Percentiles rank a stretch among this genome's conserved stretches.
phyloP scores from a whole-genome alignment of 306 rosid genomes.

The Echinosophora koreensis region DNA sequence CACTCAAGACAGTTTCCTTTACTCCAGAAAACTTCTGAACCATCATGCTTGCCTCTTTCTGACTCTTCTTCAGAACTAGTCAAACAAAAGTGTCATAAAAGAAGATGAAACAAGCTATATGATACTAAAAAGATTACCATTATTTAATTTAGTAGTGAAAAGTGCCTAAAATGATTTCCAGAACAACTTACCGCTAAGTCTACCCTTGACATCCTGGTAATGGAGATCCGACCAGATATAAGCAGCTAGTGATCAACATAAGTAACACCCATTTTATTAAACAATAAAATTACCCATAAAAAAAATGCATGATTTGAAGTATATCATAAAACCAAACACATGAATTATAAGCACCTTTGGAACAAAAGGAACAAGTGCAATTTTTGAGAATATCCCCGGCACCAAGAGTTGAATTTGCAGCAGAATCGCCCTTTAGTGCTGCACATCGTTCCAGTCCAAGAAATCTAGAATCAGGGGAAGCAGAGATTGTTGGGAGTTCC shows the following conservation, averaged over 20 bases:
- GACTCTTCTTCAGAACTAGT: constrained; percentile 80
- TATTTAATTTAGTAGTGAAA: neutral
- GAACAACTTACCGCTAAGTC: constrained; percentile 66
- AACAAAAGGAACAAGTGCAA: constrained; percentile 87
- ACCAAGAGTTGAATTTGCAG: constrained; percentile 35
- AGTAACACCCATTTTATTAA: constrained; percentile 41
- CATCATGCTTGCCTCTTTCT: constrained; percentile 75
- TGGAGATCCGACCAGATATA: constrained; percentile 88
- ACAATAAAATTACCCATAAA: neutral
- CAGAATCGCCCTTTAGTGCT: constrained; percentile 48
- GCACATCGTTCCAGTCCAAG: constrained; percentile 68
- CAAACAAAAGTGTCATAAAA: neutral
- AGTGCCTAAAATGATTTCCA: neutral
- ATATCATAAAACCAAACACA: neutral
- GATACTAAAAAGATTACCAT: neutral
- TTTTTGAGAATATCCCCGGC: constrained; percentile 56
- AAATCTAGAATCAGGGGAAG: constrained; percentile 51
- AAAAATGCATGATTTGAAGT: neutral
- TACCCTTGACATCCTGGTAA: constrained; percentile 92
- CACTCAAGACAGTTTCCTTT: constrained; percentile 51
- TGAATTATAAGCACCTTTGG: constrained; percentile 68
- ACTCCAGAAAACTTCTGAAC: constrained; percentile 66
- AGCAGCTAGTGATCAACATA: constrained; percentile 65
- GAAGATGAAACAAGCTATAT: neutral
- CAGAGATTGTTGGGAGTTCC: constrained; percentile 48